Evolutionary conservation across 1,139 yeast genomes (phyloP).

Genomic region (Trichomonascaceae sp.): DNA sequence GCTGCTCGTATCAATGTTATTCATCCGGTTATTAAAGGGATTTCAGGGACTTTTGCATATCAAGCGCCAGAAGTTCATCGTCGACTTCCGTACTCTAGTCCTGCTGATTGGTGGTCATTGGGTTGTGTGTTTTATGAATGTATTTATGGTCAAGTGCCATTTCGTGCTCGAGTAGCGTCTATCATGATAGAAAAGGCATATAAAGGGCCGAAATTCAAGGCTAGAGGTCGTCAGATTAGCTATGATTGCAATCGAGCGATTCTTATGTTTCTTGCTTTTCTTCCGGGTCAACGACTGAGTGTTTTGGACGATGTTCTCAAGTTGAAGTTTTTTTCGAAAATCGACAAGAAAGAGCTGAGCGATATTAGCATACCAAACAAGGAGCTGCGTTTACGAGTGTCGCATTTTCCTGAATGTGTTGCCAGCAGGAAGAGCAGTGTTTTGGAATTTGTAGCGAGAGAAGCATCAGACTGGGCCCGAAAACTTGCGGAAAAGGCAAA

Average conservation of each 20-base stretch:
- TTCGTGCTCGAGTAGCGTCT: slow-evolving; percentile 48
- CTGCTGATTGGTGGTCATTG: slow-evolving; percentile 89
- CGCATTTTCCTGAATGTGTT: not conserved
- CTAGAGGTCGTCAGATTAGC: slow-evolving; percentile 22
- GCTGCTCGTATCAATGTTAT: slow-evolving; percentile 24
- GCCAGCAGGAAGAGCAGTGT: not conserved
- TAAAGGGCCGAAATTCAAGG: slow-evolving; percentile 14
- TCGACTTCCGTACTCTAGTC: slow-evolving; percentile 63
- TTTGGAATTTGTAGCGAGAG: not conserved
- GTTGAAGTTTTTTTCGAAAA: slow-evolving; percentile 19
- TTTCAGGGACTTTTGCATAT: slow-evolving; percentile 84
- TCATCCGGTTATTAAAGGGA: slow-evolving; percentile 41
- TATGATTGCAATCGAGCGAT: slow-evolving; percentile 24
- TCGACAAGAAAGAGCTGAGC: slow-evolving; percentile 15
- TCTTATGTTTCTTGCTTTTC: slow-evolving; percentile 17
- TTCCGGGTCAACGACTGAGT: slow-evolving; percentile 20
- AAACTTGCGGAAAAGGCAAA: not conserved
- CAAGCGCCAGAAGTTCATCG: slow-evolving; percentile 80
- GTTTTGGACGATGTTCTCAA: slow-evolving; percentile 17
- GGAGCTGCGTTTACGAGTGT: not conserved
- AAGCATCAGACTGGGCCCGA: slow-evolving; percentile 1
- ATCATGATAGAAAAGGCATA: slow-evolving; percentile 18
- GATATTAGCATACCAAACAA: not conserved
- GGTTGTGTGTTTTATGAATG: slow-evolving; percentile 82
- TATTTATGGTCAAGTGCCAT: slow-evolving; percentile 78